Evolutionary conservation across 768 basidiomycete species (phyloP).

Genomic region (Lentinula raphanica): DNA sequence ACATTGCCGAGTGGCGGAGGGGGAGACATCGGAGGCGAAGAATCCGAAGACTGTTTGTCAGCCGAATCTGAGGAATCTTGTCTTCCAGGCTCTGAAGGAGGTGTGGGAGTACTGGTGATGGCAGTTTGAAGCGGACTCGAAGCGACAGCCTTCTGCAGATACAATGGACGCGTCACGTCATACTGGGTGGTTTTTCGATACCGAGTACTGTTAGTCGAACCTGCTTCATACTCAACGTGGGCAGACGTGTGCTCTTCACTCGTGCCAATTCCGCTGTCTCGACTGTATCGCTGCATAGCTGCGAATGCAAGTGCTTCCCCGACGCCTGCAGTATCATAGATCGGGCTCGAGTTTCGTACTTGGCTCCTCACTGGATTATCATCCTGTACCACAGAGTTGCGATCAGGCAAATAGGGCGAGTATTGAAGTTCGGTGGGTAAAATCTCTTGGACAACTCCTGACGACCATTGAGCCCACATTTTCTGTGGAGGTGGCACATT

Average conservation of each 20-base stretch:
- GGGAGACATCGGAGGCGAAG: constrained; percentile 34
- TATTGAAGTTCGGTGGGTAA: constrained; percentile 41
- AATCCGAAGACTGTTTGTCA: constrained; percentile 13
- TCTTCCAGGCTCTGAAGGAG: not conserved
- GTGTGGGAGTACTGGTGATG: not conserved
- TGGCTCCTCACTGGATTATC: not conserved
- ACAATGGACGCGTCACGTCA: constrained; percentile 26
- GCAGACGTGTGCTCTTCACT: constrained; percentile 31
- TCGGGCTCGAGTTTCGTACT: constrained; percentile 24
- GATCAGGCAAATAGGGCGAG: constrained; percentile 37
- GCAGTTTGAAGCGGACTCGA: not conserved
- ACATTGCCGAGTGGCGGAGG: constrained; percentile 53
- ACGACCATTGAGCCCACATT: constrained; percentile 49
- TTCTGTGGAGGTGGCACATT: constrained; percentile 36
- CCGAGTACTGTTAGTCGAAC: constrained; percentile 6
- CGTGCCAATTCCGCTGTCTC: constrained; percentile 44
- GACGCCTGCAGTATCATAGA: constrained; percentile 51
- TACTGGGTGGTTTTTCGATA: constrained; percentile 24
- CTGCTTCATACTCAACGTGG: constrained; percentile 12
- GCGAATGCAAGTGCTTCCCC: constrained; percentile 55
- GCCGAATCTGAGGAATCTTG: constrained; percentile 9
- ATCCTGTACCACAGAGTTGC: constrained; percentile 7
- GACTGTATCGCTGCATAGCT: constrained; percentile 22
- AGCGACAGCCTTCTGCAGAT: constrained; percentile 12
- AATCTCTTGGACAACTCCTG: constrained; percentile 39